Evolutionary conservation across 129 eudicot genomes (phyloP), one percentile per base, ranked within the genome.

Genomic region (Lactuca saligna): DNA sequence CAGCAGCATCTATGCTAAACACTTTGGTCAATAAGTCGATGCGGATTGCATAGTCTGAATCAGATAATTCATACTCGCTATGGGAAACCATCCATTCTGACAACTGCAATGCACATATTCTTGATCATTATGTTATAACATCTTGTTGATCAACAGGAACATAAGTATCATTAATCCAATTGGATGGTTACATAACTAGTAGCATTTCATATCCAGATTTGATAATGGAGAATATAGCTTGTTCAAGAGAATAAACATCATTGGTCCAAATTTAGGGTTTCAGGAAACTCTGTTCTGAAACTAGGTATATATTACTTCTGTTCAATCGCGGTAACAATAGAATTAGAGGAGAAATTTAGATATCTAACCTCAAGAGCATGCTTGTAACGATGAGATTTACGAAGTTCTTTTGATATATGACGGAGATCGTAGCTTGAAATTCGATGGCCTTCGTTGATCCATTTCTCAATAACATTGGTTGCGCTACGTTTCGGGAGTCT

Each of bases 1-100:
- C 99, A 34, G 99, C 97, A 14, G 97, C 85, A 78, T 93, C 95
- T 48, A 93, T 82, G 38, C 97, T 97, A 62, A 93, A 93, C 41
- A 93, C 99, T 78, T 80, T 87, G 63, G 95, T 80, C 97, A 93
- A 78, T 68, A 89, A 74, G 76, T 89, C 88, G 31, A 93, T 81
- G 25, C 97, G 97, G 62, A 75, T 63, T 59, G 97, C 96, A 71
- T 86, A 85, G 70, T 93, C 99, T 31, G 93, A 81, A 75, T 89
- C 99, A 0, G 87, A 81, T 84, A 85, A 44, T 58, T 86, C 77
- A 68, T 70, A 80, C 57, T 87, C 87, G 9, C 71, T 78, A 15
- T 80, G 95, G 70, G 89, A 64, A 78, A 89, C 78, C 88, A 93
- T 89, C 98, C 99, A 93, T 70, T 89, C 97, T 0, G 98, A 89